These are phyloP conservation scores for Emergomyces pasteurianus DNA, from an alignment of 2,329 filamentous ascomycete species.

Conservation along the genomic window DNA sequence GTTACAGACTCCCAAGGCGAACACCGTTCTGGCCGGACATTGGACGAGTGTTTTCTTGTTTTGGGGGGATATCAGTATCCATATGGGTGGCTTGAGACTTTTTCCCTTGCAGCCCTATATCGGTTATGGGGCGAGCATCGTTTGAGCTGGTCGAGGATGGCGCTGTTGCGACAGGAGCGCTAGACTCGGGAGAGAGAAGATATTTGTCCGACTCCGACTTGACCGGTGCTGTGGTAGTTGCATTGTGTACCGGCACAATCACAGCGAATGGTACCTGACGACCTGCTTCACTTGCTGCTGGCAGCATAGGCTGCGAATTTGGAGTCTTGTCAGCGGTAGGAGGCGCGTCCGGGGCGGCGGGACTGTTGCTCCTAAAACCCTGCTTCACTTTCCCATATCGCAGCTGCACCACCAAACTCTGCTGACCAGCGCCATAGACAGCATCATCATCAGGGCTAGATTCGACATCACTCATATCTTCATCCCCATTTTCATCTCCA, in stretches of 20 bases:
- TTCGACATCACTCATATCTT: slow-evolving; percentile 29
- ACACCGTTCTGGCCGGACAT: background rate
- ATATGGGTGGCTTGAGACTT: background rate
- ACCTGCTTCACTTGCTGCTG: background rate
- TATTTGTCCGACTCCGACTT: background rate
- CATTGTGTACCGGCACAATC: background rate
- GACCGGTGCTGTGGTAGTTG: background rate
- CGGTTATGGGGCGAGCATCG: background rate
- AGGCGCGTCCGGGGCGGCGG: background rate
- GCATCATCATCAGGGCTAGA: slow-evolving; percentile 35
- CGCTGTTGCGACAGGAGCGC: background rate
- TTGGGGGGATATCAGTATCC: background rate
- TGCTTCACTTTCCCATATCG: slow-evolving; percentile 27
- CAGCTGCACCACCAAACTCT: slow-evolving; percentile 65
- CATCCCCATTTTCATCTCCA: slow-evolving; percentile 30
- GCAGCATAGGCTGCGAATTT: background rate
- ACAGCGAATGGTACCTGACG: background rate
- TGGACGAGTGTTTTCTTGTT: background rate
- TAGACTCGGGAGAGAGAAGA: background rate
- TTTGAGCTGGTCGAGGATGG: background rate
- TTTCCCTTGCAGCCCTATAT: background rate
- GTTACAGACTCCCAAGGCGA: background rate
- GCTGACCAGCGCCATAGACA: slow-evolving; percentile 42
- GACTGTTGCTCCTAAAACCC: background rate
- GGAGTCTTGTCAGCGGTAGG: background rate